Conservation (phyloP, 441 rosid species). For the Populus hybrid region DNA sequence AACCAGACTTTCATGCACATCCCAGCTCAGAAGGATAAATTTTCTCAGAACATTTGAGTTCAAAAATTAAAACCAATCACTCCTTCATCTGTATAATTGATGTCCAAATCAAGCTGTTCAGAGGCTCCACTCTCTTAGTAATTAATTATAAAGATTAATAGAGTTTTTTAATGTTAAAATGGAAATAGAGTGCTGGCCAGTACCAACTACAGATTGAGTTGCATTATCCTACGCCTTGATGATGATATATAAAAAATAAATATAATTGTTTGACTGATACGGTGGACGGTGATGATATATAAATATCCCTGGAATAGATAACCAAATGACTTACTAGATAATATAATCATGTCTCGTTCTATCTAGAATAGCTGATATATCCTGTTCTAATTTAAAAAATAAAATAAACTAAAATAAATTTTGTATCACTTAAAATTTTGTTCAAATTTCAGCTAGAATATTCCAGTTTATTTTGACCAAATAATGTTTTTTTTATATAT, state of each 20-base stretch:
- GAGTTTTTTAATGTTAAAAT: neutral
- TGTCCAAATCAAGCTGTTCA: neutral
- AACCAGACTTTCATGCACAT: neutral
- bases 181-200: neutral
- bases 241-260: too few relatives aligned
- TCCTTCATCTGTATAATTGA: neutral
- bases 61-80: neutral
- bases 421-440: too few relatives aligned
- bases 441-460: accelerated
- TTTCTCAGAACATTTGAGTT: neutral
- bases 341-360: too few relatives aligned
- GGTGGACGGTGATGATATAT: too few relatives aligned
- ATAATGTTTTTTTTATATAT: too few relatives aligned
- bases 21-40: neutral
- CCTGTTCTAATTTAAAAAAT: too few relatives aligned
- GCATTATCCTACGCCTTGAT: neutral
- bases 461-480: accelerated
- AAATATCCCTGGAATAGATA: too few relatives aligned
- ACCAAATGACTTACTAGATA: too few relatives aligned
- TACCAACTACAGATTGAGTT: neutral
- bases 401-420: too few relatives aligned
- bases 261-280: too few relatives aligned
- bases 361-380: too few relatives aligned
- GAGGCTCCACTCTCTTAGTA: neutral
- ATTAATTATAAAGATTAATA: neutral